Base-by-base conservation (phyloP, 495 filamentous ascomycete species). In the Pseudoneurospora amorphoporcata region DNA sequence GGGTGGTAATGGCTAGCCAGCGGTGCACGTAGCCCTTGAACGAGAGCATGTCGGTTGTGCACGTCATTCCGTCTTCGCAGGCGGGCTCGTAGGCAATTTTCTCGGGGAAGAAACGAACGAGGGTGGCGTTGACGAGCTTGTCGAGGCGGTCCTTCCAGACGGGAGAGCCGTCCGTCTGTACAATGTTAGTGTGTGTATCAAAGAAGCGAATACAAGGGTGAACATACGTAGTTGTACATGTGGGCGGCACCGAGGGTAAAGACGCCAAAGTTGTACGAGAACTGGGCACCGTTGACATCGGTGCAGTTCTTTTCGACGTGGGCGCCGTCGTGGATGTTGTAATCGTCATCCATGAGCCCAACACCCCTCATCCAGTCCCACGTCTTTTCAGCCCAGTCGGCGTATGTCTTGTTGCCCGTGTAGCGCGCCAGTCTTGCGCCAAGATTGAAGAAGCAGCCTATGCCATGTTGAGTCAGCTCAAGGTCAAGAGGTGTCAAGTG, bases 21-120 rank as follows among this genome's bases (percentile, higher is more conserved):
- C 94, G 91, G 32, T 92, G 84, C 17, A 95, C 84, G 82, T 94
- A 96, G 41, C 92, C 92, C 81, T 95, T 97, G 88, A 94, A 97
- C 45, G 90, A 92, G 53, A 87, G 86, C 83, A 94, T 92, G 76
- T 95, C 92, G 45, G 88, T 87, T 71, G 92, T 88, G 83, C 92
- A 94, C 1, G 82, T 80, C 76, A 86, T 71, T 82, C 81, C 73
- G 76, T 77, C 80, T 78, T 94, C 92, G 82, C 93, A 95, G 35
- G 88, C 86, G 32, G 87, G 77, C 78, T 95, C 93, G 75, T 86
- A 87, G 32, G 87, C 80, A 8, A 83, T 81, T 32, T 84, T 82
- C 14, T 85, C 74, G 17, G 84, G 79, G 78, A 87, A 87, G 81
- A 94, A 94, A 80, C 87, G 85, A 2, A 86, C 78, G 69, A 85